phyloP scores from a whole-genome alignment of 768 basidiomycete genomes.

The Grammothele lineata region DNA sequence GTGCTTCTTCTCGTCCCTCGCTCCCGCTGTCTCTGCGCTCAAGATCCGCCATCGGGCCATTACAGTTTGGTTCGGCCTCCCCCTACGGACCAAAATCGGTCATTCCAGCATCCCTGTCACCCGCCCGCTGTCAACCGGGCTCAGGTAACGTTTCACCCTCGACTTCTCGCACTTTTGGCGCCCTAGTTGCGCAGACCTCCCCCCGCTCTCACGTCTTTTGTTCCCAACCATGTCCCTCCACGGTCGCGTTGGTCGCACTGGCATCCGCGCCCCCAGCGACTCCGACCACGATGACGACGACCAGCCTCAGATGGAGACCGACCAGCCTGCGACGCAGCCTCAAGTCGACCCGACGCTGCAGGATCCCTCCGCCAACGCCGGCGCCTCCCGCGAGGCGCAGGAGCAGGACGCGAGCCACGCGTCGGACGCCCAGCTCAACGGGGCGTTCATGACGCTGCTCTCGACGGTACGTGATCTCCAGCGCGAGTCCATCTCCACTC shows the following conservation, averaged over 20 bases:
- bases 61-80: slow-evolving; percentile 4
- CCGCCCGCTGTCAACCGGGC: neutral
- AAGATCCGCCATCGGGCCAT: neutral
- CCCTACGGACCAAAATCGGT: neutral
- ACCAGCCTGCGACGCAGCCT: neutral
- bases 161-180: neutral
- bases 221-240: too few relatives aligned
- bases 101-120: neutral
- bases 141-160: too few relatives aligned
- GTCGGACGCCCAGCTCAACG: neutral
- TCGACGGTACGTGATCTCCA: neutral
- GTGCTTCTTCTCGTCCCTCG: neutral
- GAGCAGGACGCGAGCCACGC: neutral
- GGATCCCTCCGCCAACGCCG: neutral
- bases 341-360: neutral
- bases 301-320: too few relatives aligned
- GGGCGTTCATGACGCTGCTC: neutral
- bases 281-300: too few relatives aligned
- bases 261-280: too few relatives aligned
- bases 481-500: neutral
- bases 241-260: too few relatives aligned
- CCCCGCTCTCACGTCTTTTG: too few relatives aligned
- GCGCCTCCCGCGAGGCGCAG: neutral
- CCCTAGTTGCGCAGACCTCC: too few relatives aligned
- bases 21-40: neutral